Evolutionary conservation across 495 filamentous ascomycete genomes (phyloP), one percentile per base, ranked within the genome.

Genomic region (Lentithecium fluviatile): DNA sequence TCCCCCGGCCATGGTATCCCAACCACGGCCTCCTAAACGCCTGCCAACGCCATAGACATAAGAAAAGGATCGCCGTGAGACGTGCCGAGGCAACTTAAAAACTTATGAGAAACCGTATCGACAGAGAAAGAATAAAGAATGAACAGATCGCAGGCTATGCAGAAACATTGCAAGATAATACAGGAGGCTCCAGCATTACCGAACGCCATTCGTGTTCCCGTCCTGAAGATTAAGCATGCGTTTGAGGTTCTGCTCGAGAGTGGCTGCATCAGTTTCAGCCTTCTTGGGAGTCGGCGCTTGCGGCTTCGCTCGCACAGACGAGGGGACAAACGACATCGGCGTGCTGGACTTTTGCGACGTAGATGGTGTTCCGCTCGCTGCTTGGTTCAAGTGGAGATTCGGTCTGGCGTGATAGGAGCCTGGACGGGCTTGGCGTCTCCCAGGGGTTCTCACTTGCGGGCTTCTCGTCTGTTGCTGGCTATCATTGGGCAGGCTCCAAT

Each of bases 161-260:
- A 32, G 29, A 10, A n/a, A 32, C 10, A 32, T 32, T 32, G 3
- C 10, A 32, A 32, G 17, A 25, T 48, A 37, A 8, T 10, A 49
- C 13, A 37, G 10, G 8, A 13, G 38, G 38, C 37, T 46, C 48
- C 37, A 53, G 23, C 19, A 50, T 36, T 50, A 62, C 34, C 23
- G 52, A 29, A 48, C 52, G 45, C 59, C 45, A n/a, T n/a, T 47
- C 42, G 36, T 62, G 20, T 55, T 37, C 11, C 15, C 55, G 59
- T 23, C 15, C 36, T 51, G 32, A 43, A 65, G 2, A 38, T 65
- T 65, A 42, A 65, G 62, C 43, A 65, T 29, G 19, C 56, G 62
- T 23, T 65, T 60, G 7, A 65, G 49, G 11, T 65, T 45, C 49
- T 61, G 29, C 45, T 60, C 62, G 23, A 65, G 20, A 56, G 60